Percentiles rank a stretch among this genome's conserved stretches.
phyloP scores from a whole-genome alignment of 1,284 basidiomycete genomes.

The Chalciporus sp. region DNA sequence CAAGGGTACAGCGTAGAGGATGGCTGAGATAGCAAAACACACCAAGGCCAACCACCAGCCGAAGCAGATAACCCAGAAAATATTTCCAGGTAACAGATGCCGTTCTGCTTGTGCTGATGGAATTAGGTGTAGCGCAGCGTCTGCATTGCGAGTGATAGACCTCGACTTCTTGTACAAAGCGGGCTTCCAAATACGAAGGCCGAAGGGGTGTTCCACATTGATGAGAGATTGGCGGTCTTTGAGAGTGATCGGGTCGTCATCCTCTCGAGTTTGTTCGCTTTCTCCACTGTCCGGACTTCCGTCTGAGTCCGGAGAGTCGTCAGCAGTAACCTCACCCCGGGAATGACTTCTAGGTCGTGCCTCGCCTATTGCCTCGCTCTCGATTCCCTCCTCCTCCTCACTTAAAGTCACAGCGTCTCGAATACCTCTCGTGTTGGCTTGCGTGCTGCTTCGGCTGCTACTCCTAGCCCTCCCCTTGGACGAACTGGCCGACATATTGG shows the following conservation, averaged over 20 bases:
- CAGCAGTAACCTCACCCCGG: constrained; percentile 30
- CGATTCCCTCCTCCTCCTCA: constrained; percentile 46
- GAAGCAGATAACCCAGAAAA: constrained; percentile 87
- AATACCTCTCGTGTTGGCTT: constrained; percentile 44
- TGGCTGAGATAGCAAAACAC: constrained; percentile 67
- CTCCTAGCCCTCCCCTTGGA: constrained; percentile 54
- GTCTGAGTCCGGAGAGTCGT: constrained; percentile 37
- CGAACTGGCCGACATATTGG: constrained; percentile 49
- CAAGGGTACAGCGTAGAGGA: constrained; percentile 75
- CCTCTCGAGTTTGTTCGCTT: constrained; percentile 44
- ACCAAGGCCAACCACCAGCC: constrained; percentile 89
- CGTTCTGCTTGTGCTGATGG: constrained; percentile 92
- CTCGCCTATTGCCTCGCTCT: constrained; percentile 35
- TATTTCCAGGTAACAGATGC: constrained; percentile 89
- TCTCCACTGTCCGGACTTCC: constrained; percentile 36
- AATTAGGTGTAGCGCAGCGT: constrained; percentile 89
- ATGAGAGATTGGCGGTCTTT: constrained; percentile 98
- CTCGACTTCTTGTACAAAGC: constrained; percentile 98
- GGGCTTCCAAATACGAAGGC: constrained; percentile 99
- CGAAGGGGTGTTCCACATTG: constrained; percentile 99
- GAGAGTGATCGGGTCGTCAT: constrained; percentile 91
- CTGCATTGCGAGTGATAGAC: constrained; percentile 94
- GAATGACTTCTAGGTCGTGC: constrained; percentile 28
- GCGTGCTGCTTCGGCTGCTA: constrained; percentile 60
- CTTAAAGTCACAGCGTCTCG: constrained; percentile 47